Evolutionary conservation across 441 rosid species (phyloP), one percentile per base, ranked within the genome.

Genomic region (Geranium incanum): DNA sequence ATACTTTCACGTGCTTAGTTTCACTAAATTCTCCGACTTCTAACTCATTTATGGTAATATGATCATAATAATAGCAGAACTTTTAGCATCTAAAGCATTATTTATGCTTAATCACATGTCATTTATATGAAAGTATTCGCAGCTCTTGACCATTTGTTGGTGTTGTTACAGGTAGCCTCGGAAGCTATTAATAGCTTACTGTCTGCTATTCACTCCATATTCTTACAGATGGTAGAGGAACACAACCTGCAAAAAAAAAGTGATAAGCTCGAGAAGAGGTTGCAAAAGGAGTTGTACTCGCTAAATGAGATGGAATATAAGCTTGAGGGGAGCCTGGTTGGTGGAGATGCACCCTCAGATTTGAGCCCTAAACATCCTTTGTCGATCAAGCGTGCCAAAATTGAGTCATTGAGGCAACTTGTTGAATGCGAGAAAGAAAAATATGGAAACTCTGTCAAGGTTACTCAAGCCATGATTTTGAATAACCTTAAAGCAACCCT

Each of bases 331-430:
- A 80, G 74, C 72, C 38, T 65, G 71, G 73, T 77, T 7, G 77
- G 67, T 59, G 57, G 11, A 50, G 88, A 83, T n/a, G 60, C 13
- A 12, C 79, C 68, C 39, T 48, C 81, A 8, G 75, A 65, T 45
- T 75, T 90, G 73, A 88, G 87, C 72, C 89, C 97, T 9, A 89
- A 79, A 82, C 87, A 95, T 81, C 96, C 98, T 19, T 68, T 95
- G 67, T 78, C 83, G 5, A 50, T 87, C 69, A 92, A 87, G 80
- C 89, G 85, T 19, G 88, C 80, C 72, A 92, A 89, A 87, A 81
- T 80, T 0, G 89, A 83, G 70, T 85, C 81, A 71, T 81, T 92
- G 72, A 86, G 71, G 83, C 84, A 81, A 73, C 84, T 81, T 63
- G 84, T 77, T 43, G 89, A 92, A 1, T 7, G 50, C 12, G 96